Conservation (phyloP, 2,329 filamentous ascomycete species). For the Sarocladium kiliense region DNA sequence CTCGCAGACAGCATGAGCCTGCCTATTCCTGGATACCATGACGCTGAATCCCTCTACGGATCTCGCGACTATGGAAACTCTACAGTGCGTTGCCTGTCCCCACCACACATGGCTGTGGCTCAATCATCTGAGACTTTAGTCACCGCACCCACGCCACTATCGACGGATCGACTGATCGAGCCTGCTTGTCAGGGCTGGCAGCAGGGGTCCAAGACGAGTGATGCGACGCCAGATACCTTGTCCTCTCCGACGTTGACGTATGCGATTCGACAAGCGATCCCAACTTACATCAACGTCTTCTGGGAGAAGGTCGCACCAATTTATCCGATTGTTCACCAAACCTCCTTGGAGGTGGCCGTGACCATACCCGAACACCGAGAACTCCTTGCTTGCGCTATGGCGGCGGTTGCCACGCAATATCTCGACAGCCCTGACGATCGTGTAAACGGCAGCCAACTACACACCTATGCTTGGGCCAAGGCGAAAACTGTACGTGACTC, state of each 20-base stretch:
- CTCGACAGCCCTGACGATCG: slow-evolving; percentile 44
- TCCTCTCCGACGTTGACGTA: slow-evolving; percentile 25
- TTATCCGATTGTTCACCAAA: slow-evolving; percentile 47
- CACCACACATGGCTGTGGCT: slow-evolving; percentile 36
- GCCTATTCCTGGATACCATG: slow-evolving; percentile 29
- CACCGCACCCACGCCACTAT: slow-evolving; percentile 35
- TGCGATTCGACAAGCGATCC: slow-evolving; percentile 37
- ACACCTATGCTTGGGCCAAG: slow-evolving; percentile 46
- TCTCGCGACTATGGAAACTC: slow-evolving; percentile 20
- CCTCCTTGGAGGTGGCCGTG: slow-evolving; percentile 32
- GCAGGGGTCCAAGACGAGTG: slow-evolving; percentile 1
- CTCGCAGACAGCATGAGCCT: slow-evolving; percentile 16
- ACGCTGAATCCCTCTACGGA: slow-evolving; percentile 29
- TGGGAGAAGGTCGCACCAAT: slow-evolving; percentile 45
- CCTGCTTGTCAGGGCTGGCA: slow-evolving; percentile 4
- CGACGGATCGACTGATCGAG: slow-evolving; percentile 18
- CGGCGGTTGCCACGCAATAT: slow-evolving; percentile 50
- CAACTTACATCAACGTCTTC: slow-evolving; percentile 46
- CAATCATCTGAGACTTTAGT: slow-evolving; percentile 45
- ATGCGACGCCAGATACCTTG: slow-evolving; percentile 16
- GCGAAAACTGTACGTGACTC: slow-evolving; percentile 41
- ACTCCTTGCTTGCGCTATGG: slow-evolving; percentile 49
- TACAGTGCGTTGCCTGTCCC: slow-evolving; percentile 45
- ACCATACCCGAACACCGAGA: slow-evolving; percentile 30
- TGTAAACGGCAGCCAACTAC: slow-evolving; percentile 42